Conservation (phyloP, 495 filamentous ascomycete species). For the Aspergillus sclerotiicarbonarius region DNA sequence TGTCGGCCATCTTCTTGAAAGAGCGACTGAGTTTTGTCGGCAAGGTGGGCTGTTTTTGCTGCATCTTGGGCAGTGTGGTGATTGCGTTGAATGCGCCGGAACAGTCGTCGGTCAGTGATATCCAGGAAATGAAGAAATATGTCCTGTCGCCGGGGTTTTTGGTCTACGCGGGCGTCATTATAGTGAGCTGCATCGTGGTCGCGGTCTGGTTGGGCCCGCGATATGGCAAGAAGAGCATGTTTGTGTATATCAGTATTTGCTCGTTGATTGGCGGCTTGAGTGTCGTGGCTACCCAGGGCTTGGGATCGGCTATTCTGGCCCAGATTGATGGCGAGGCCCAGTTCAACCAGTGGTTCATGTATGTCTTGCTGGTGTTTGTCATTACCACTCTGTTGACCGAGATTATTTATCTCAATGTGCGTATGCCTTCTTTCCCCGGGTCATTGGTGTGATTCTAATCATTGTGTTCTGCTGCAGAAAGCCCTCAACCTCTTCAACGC, state of each 20-base stretch:
- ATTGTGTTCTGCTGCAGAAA: constrained; percentile 68
- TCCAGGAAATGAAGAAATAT: constrained; percentile 89
- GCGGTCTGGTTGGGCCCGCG: constrained; percentile 83
- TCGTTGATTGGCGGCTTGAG: constrained; percentile 91
- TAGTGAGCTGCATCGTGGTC: constrained; percentile 67
- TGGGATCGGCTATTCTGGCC: constrained; percentile 87
- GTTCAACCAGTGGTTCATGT: constrained; percentile 97
- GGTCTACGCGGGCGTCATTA: constrained; percentile 77
- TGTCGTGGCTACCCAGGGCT: constrained; percentile 90
- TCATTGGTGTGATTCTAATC: not conserved
- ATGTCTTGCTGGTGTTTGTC: constrained; percentile 89
- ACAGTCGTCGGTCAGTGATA: constrained; percentile 79
- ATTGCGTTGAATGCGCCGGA: constrained; percentile 92
- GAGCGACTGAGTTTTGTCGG: constrained; percentile 94
- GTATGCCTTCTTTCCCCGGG: constrained; percentile 30
- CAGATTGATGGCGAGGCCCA: constrained; percentile 77
- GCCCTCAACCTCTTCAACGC: constrained; percentile 97
- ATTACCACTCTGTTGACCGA: constrained; percentile 83
- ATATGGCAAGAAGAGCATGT: constrained; percentile 95
- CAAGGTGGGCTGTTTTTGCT: constrained; percentile 92
- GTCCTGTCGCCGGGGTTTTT: constrained; percentile 88
- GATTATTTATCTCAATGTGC: constrained; percentile 92
- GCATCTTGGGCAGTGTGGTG: constrained; percentile 88
- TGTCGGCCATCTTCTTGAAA: constrained; percentile 95
- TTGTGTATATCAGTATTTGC: constrained; percentile 95